Conservation (phyloP, 257 asterid genomes). For the Cynanchum wilfordii region DNA sequence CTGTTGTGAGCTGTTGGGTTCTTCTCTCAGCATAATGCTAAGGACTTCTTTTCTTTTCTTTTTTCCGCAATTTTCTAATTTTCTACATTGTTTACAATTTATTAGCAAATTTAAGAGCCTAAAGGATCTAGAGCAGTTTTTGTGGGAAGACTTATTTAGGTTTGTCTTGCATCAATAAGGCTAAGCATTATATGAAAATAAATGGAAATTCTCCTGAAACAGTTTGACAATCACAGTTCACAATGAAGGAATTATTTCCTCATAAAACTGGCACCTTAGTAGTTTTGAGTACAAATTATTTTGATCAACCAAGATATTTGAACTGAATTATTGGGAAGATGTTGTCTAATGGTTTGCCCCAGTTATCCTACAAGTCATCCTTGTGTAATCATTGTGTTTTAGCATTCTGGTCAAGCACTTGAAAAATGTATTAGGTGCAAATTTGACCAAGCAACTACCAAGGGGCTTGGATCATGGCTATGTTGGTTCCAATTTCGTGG, state of each 20-base stretch:
- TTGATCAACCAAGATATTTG: not conserved
- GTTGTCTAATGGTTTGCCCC: not conserved
- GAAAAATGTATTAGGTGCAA: too few species aligned
- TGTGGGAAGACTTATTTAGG: too few species aligned
- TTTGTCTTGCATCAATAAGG: too few species aligned
- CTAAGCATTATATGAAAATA: not conserved
- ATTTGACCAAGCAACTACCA: too few species aligned
- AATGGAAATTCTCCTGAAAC: not conserved
- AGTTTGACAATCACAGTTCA: not conserved
- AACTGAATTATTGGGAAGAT: not conserved
- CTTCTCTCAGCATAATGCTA: too few species aligned
- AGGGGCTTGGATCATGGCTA: not conserved
- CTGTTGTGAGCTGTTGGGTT: too few species aligned
- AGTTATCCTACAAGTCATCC: not conserved
- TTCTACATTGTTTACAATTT: too few species aligned
- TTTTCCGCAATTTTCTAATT: too few species aligned
- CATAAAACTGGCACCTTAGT: not conserved
- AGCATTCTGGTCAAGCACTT: not conserved
- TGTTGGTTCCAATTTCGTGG: not conserved
- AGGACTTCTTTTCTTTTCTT: too few species aligned
- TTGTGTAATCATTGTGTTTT: not conserved
- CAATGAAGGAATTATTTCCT: not conserved
- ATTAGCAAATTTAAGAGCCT: too few species aligned
- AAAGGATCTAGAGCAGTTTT: too few species aligned
- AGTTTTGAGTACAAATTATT: not conserved